A percentile compares a stretch with the other conserved stretches of the same genome.
phyloP scores from a whole-genome alignment of 129 eudicot genomes.

The Helianthus annuus region DNA sequence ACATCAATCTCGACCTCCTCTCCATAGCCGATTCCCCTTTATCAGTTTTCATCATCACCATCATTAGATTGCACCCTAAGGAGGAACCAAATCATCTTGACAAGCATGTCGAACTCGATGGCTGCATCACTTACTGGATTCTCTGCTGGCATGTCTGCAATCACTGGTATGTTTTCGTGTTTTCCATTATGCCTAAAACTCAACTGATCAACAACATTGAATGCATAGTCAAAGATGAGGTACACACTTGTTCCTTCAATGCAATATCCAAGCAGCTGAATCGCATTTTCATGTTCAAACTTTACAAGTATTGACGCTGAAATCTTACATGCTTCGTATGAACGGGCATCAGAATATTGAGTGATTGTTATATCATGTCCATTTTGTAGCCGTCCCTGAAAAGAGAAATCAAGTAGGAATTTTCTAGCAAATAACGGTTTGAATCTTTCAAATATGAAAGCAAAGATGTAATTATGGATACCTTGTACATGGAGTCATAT shows the following conservation, averaged over 20 bases:
- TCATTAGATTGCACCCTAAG: too few relatives aligned
- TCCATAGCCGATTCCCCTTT: too few relatives aligned
- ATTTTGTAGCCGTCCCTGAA: slow-evolving; percentile 14
- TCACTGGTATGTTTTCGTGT: too few relatives aligned
- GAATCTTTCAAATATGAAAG: neutral
- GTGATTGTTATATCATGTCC: slow-evolving; percentile 7
- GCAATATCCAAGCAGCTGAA: slow-evolving; percentile 17
- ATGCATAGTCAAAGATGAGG: slow-evolving; percentile 5
- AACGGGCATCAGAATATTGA: neutral
- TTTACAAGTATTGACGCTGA: neutral
- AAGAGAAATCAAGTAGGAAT: neutral
- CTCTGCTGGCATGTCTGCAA: too few relatives aligned
- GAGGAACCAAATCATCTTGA: too few relatives aligned
- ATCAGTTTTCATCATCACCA: too few relatives aligned
- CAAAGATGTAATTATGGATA: slow-evolving; percentile 4
- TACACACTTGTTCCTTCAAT: neutral
- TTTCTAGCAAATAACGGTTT: neutral
- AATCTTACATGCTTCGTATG: neutral
- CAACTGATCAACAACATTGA: too few relatives aligned
- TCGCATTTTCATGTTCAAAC: slow-evolving; percentile 2
- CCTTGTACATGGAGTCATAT: too few relatives aligned
- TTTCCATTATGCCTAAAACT: too few relatives aligned
- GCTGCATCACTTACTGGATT: too few relatives aligned
- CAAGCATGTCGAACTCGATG: too few relatives aligned
- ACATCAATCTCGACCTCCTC: too few relatives aligned